These are phyloP conservation scores for Calocybe gangraenosa DNA, from an alignment of 768 basidiomycete species.

Conservation along the genomic window DNA sequence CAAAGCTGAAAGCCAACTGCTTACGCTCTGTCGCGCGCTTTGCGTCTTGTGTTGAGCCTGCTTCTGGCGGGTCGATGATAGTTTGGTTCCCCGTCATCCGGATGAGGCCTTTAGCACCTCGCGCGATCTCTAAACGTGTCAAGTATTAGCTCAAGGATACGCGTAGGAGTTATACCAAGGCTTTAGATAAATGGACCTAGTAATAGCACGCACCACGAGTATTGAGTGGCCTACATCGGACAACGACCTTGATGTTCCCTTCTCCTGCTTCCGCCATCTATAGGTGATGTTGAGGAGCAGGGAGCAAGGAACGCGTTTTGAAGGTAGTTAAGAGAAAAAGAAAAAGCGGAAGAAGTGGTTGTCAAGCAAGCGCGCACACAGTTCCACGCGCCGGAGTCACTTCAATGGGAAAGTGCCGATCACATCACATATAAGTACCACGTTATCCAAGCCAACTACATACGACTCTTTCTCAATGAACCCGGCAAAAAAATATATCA, in stretches of 20 bases:
- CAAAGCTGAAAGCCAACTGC: constrained; percentile 88
- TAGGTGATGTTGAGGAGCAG: background rate
- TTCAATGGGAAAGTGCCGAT: constrained; percentile 6
- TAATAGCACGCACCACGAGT: constrained; percentile 66
- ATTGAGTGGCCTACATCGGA: constrained; percentile 96
- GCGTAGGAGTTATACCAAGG: background rate
- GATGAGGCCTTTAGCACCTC: constrained; percentile 92
- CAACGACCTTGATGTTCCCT: constrained; percentile 89
- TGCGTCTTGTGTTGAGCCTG: constrained; percentile 58
- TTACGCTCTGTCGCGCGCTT: constrained; percentile 90
- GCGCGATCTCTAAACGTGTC: constrained; percentile 66
- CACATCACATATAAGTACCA: constrained; percentile 4
- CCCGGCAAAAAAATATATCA: too few species aligned
- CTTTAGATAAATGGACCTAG: too few species aligned
- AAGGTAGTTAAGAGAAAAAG: constrained; percentile 2
- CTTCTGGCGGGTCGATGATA: constrained; percentile 85
- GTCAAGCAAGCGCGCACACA: constrained; percentile 12
- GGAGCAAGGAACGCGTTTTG: constrained; percentile 10
- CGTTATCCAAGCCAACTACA: too few species aligned
- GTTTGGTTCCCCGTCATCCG: constrained; percentile 95
- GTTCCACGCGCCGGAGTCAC: constrained; percentile 4
- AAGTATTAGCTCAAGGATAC: too few species aligned
- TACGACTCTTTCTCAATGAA: too few species aligned
- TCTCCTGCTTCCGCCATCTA: constrained; percentile 70
- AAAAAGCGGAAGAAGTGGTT: constrained; percentile 11